Evolutionary conservation across 1,284 basidiomycete species (phyloP).

Genomic region (Golubevia sp.): DNA sequence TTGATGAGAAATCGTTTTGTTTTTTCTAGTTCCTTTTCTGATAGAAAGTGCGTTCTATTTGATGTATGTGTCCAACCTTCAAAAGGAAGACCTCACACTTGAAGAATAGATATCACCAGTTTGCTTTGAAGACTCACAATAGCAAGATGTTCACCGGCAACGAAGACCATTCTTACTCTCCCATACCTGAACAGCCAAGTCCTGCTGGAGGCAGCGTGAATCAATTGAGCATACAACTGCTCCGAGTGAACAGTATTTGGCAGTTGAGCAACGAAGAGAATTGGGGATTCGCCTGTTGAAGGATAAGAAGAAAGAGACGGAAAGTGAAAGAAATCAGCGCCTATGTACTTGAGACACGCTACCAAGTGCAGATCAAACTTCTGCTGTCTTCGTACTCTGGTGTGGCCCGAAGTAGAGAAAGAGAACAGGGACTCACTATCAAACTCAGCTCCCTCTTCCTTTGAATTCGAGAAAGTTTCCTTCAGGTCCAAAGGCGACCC

Average conservation of each 20-base stretch:
- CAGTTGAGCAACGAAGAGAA: conserved; percentile 50
- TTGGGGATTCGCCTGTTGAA: conserved; percentile 10
- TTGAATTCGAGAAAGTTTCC: conserved; percentile 11
- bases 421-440: conserved; percentile 10
- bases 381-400: not conserved
- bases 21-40: too few species aligned
- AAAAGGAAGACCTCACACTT: too few species aligned
- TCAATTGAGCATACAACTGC: conserved; percentile 52
- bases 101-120: not conserved
- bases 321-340: not conserved
- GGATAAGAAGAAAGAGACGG: too few species aligned
- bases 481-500: conserved; percentile 16
- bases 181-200: conserved; percentile 50
- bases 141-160: conserved; percentile 46
- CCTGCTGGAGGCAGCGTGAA: conserved; percentile 37
- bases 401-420: not conserved
- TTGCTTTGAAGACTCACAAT: conserved; percentile 7
- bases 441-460: conserved; percentile 11
- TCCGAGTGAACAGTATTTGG: conserved; percentile 57
- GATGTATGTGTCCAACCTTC: too few species aligned
- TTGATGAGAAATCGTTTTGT: too few species aligned
- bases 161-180: conserved; percentile 35
- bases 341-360: not conserved
- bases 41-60: too few species aligned
- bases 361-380: not conserved